These are phyloP conservation scores for Neurospora cerealis DNA, from an alignment of 495 filamentous ascomycete genomes.

Conservation along the genomic window DNA sequence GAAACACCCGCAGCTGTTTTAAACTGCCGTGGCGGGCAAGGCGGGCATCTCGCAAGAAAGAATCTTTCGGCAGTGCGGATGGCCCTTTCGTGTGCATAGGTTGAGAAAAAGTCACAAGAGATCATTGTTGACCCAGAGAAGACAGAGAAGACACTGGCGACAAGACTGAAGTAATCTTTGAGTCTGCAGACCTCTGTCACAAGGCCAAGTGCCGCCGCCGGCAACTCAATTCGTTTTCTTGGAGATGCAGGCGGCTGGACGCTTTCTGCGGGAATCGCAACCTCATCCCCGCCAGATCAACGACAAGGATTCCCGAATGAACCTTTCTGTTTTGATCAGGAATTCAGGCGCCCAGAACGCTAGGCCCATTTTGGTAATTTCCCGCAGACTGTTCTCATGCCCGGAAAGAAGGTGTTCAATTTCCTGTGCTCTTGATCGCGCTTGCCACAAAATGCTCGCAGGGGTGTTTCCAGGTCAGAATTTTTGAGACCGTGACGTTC, in stretches of 20 bases:
- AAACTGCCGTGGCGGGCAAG: neutral
- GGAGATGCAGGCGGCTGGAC: neutral
- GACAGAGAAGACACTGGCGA: too few species aligned
- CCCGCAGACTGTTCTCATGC: neutral
- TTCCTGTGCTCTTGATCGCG: neutral
- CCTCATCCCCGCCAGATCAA: neutral
- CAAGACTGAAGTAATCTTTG: neutral
- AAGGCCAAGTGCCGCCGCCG: neutral
- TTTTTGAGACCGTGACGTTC: neutral
- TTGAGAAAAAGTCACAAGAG: neutral
- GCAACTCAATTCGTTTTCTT: neutral
- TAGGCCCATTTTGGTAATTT: neutral
- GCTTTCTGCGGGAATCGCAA: neutral
- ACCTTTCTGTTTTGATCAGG: neutral
- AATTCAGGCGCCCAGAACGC: neutral
- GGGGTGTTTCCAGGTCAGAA: neutral
- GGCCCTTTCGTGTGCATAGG: neutral
- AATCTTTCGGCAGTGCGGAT: neutral
- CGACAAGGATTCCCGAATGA: neutral
- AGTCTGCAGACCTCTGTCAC: neutral
- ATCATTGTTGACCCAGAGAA: neutral
- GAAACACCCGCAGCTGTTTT: neutral
- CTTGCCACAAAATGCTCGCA: neutral
- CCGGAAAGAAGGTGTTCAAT: neutral
- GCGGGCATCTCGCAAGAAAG: neutral